These are phyloP conservation scores for Kazachstania psychrophila DNA, from an alignment of 805 yeast species.

Conservation along the genomic window DNA sequence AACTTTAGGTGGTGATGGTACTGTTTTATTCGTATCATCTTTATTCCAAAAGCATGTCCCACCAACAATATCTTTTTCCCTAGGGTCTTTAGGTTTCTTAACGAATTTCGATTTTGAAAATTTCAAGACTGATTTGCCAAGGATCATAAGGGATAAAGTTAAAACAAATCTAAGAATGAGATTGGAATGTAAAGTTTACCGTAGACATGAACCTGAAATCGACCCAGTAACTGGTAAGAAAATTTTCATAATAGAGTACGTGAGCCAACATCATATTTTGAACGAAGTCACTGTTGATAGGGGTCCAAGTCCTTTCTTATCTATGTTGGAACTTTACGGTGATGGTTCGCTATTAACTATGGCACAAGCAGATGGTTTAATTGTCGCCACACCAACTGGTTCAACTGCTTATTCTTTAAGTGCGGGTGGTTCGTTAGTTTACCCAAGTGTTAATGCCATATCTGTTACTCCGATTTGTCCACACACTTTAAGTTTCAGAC, in stretches of 20 bases:
- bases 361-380: slow-evolving; percentile 89
- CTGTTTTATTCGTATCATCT: slow-evolving; percentile 79
- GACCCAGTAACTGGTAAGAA: slow-evolving; percentile 38
- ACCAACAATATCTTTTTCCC: slow-evolving; percentile 76
- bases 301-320: slow-evolving; percentile 86
- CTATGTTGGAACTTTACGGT: slow-evolving; percentile 80
- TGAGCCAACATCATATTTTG: slow-evolving; percentile 61
- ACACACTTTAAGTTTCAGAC: slow-evolving; percentile 84
- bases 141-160: slow-evolving; percentile 60
- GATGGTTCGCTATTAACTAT: slow-evolving; percentile 76
- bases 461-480: slow-evolving; percentile 93
- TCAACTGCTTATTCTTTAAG: slow-evolving; percentile 90
- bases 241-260: slow-evolving; percentile 26
- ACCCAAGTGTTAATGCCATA: slow-evolving; percentile 88
- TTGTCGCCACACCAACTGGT: slow-evolving; percentile 89
- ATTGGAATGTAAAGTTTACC: slow-evolving; percentile 65
- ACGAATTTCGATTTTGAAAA: slow-evolving; percentile 75
- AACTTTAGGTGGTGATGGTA: slow-evolving; percentile 94
- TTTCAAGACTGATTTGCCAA: slow-evolving; percentile 48
- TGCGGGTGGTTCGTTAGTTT: slow-evolving; percentile 91
- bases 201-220: slow-evolving; percentile 28
- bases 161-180: slow-evolving; percentile 75
- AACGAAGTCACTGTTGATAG: slow-evolving; percentile 86
- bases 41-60: slow-evolving; percentile 78
- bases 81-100: slow-evolving; percentile 86